Evolutionary conservation across 2,329 filamentous ascomycete species (phyloP).

Genomic region (Ceratocystis lukuohia): DNA sequence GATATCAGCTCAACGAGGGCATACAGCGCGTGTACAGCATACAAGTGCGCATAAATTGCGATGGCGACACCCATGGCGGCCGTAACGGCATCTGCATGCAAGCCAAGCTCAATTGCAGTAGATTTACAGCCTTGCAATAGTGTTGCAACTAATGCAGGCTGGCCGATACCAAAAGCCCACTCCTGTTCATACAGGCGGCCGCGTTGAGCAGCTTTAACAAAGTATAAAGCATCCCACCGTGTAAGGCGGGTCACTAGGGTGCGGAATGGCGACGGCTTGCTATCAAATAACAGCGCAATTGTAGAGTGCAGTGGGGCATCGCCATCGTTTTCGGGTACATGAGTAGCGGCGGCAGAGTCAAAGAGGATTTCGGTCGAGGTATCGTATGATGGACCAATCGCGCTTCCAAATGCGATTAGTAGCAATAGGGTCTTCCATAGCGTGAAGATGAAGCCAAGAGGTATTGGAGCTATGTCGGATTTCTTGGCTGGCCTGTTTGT

Average conservation of each 20-base stretch:
- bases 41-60: slow-evolving; percentile 60
- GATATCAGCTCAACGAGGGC: slow-evolving; percentile 52
- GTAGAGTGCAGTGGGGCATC: slow-evolving; percentile 16
- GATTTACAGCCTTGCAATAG: slow-evolving; percentile 13
- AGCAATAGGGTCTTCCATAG: slow-evolving; percentile 57
- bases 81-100: slow-evolving; percentile 14
- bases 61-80: slow-evolving; percentile 48
- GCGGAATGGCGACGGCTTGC: slow-evolving; percentile 4
- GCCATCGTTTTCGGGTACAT: slow-evolving; percentile 23
- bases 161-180: slow-evolving; percentile 58
- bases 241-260: slow-evolving; percentile 44
- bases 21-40: slow-evolving; percentile 64
- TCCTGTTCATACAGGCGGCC: slow-evolving; percentile 68
- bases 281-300: slow-evolving; percentile 22
- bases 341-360: slow-evolving; percentile 29
- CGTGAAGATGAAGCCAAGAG: slow-evolving; percentile 34
- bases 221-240: slow-evolving; percentile 75
- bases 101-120: slow-evolving; percentile 15
- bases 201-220: slow-evolving; percentile 45
- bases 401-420: slow-evolving; percentile 40
- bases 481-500: background rate
- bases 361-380: slow-evolving; percentile 49
- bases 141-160: slow-evolving; percentile 28
- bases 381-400: slow-evolving; percentile 52
- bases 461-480: background rate